These are phyloP conservation scores for Suhomyces yuchorum DNA, from an alignment of 1,139 yeast genomes.

Conservation along the genomic window DNA sequence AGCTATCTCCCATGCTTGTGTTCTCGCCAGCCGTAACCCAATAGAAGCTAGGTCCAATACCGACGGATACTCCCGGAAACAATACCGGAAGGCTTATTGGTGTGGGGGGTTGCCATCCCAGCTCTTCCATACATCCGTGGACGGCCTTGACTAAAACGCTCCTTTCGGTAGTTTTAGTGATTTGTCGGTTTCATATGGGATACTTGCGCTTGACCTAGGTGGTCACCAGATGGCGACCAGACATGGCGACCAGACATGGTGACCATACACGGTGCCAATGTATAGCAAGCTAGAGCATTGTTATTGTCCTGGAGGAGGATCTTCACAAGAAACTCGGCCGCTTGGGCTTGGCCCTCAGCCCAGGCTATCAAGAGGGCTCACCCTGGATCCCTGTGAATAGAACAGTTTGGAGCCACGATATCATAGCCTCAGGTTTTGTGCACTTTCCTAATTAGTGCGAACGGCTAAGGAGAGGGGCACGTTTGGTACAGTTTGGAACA, in stretches of 20 bases:
- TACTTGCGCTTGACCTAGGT: no score
- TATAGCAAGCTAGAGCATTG: no score
- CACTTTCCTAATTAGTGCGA: neutral
- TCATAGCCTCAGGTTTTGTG: neutral
- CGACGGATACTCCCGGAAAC: neutral
- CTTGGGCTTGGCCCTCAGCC: neutral
- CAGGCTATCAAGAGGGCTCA: neutral
- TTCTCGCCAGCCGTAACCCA: neutral
- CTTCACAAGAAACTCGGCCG: no score
- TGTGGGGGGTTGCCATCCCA: neutral
- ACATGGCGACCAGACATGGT: no score
- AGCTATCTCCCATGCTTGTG: neutral
- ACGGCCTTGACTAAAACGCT: no score
- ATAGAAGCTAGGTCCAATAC: neutral
- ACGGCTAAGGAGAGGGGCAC: constrained; percentile 1
- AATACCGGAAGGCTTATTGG: neutral
- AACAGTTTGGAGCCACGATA: neutral
- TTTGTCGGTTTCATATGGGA: no score
- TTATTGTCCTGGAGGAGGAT: no score
- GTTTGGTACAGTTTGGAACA: neutral
- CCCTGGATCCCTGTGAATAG: neutral
- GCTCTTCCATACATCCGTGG: no score
- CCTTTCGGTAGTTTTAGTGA: no score
- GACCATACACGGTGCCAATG: no score
- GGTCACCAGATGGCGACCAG: no score